Base-by-base conservation (phyloP, 495 filamentous ascomycete species). In the Cetradonia linearis region DNA sequence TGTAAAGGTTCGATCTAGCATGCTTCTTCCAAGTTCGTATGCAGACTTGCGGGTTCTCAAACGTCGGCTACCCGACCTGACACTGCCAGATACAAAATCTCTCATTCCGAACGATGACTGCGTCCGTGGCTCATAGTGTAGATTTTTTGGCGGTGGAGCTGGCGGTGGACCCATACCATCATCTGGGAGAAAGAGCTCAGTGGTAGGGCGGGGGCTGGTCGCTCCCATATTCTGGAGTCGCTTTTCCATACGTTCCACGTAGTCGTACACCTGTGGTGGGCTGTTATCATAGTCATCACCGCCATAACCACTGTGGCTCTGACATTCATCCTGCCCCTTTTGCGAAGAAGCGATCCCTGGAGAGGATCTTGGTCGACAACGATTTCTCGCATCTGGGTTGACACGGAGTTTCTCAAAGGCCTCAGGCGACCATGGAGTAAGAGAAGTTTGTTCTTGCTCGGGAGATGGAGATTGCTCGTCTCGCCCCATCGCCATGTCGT, bases 371-470 rank as follows among this genome's bases (percentile, higher is more conserved):
- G 89, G 85, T 16, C 90, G 78, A 38, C 68, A 66, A 27, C 65
- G 59, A 18, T 58, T 62, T 37, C 68, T 71, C 44, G 58, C 66
- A 18, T 68, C 70, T 27, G 64, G 73, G 54, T 55, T 67, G 28
- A 70, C 73, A 65, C 71, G 67, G 28, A 82, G 74, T 30, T 82
- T 76, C 59, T 94, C 85, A 67, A 92, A 96, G 8, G 85, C 86
- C 66, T 95, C 89, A 2, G 88, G 91, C 2, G 91, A 93, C 93
- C 93, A 98, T 14, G 91, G 87, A 70, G 89, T 85, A 25, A 84
- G 74, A 33, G 80, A 78, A 33, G 70, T 69, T 61, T 84, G 79
- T 18, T 81, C 56, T 34, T 34, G 55, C 28, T 63, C 66, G n/a
- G 68, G 76, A 47, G 73, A 73, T n/a, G 73, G 70, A 11, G 75